Evolutionary conservation across 108 stramenopile genomes (phyloP).

Genomic region (Pseudonitzschia pungens): DNA sequence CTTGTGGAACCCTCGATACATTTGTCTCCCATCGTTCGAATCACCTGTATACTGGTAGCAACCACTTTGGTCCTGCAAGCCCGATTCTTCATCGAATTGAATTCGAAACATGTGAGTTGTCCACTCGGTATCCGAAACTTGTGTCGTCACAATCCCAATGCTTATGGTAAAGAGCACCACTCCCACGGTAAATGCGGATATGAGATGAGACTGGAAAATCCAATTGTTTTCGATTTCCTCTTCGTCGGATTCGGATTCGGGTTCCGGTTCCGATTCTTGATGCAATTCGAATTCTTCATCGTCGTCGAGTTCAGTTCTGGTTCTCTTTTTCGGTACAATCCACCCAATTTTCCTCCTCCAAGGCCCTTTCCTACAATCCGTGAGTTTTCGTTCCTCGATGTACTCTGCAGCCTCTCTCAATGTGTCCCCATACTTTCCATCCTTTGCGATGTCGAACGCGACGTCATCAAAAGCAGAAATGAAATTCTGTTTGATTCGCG

Average conservation of each 20-base stretch:
- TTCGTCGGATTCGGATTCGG: no score
- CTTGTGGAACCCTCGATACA: background rate
- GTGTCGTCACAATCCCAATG: background rate
- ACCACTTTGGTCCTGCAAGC: background rate
- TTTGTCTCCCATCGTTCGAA: background rate
- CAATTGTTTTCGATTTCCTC: no score
- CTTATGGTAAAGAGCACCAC: background rate
- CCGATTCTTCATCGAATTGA: background rate
- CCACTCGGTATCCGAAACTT: background rate
- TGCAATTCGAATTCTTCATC: no score
- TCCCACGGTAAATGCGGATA: background rate
- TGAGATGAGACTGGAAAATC: no score
- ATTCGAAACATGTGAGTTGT: background rate
- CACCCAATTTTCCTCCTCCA: background rate
- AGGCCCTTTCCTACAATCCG: background rate
- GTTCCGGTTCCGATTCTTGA: no score
- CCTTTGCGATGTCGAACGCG: background rate
- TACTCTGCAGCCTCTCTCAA: background rate
- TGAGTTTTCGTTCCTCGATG: background rate
- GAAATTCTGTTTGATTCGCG: background rate
- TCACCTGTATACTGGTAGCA: background rate
- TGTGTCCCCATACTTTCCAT: background rate
- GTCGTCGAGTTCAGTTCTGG: no score
- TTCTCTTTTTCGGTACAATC: background rate
- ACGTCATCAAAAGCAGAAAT: background rate